Percentiles rank a stretch among this genome's conserved stretches.
Conservation (phyloP, 768 basidiomycete species). For the Amanita inopinata region DNA sequence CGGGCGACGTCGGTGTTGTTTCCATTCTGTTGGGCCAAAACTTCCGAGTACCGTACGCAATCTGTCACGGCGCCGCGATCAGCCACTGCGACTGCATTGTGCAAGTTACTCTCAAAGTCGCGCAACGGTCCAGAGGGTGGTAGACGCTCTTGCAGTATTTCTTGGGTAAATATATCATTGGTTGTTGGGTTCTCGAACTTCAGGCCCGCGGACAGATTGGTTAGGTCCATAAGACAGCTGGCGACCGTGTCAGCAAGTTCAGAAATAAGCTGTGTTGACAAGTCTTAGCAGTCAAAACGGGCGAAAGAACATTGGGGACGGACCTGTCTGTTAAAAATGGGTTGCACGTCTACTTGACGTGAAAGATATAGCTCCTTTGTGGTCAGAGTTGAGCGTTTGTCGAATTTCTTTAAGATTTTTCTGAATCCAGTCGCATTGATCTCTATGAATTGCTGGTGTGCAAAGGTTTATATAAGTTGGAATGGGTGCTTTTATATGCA, state of each 20-base stretch:
- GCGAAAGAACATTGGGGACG: slow-evolving; percentile 14
- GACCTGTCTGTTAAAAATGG: slow-evolving; percentile 92
- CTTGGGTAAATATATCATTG: slow-evolving; percentile 66
- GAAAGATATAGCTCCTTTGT: slow-evolving; percentile 97
- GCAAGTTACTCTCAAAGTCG: slow-evolving; percentile 83
- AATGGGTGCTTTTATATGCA: slow-evolving; percentile 5
- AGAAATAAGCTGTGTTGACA: slow-evolving; percentile 64
- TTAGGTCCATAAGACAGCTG: slow-evolving; percentile 69
- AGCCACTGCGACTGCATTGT: slow-evolving; percentile 58
- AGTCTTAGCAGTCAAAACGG: slow-evolving; percentile 6
- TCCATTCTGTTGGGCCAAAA: slow-evolving; percentile 49
- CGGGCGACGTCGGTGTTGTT: slow-evolving; percentile 68
- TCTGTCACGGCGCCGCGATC: slow-evolving; percentile 57
- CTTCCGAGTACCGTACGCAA: slow-evolving; percentile 61
- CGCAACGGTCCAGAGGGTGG: slow-evolving; percentile 65
- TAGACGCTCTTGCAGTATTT: slow-evolving; percentile 54
- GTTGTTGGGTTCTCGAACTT: slow-evolving; percentile 74
- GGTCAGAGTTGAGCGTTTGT: slow-evolving; percentile 88
- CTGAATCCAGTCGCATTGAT: slow-evolving; percentile 95
- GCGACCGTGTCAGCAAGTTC: slow-evolving; percentile 91
- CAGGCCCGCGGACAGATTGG: slow-evolving; percentile 63
- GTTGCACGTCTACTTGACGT: slow-evolving; percentile 97
- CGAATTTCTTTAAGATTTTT: slow-evolving; percentile 98
- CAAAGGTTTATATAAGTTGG: neutral
- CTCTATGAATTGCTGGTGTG: slow-evolving; percentile 84